Base-by-base conservation (phyloP, 78 protist species). In the Dictyostelium firmibasis region DNA sequence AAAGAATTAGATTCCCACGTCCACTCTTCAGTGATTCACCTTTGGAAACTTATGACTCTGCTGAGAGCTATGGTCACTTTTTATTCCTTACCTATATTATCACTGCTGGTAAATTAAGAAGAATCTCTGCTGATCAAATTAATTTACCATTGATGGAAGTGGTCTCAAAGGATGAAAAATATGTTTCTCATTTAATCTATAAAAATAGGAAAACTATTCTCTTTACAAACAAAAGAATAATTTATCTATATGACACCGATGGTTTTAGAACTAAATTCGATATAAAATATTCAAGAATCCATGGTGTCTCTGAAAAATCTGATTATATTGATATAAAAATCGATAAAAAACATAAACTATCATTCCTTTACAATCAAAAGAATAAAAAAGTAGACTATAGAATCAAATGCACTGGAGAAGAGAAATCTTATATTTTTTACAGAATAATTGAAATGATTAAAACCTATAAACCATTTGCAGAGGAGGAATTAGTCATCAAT, bases 51-150 rank as follows among this genome's bases (percentile, higher is more conserved):
- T 89, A 89, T 81, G 83, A 81, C 47, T 47, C 77, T 0, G 78
- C 84, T 6, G 94, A 89, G 38, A 47, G 83, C 2, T 89, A 57
- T 89, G 94, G 94, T 81, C 74, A 89, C 18, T 89, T 89, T 62
- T 47, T 89, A 75, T 89, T 89, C 35, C 33, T 89, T 47, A 89
- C 94, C 14, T 64, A 89, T 36, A n/a, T 89, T 31, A 89, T 89
- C 25, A 79, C 94, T 0, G 18, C 81, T 50, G 94, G 94, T 33
- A 79, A 70, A 47, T 25, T 89, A 1, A 64, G 76, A 35, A 29
- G 87, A 20, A 38, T 89, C 4, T 25, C 64, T 27, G 81, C 94
- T 10, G 83, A 78, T 50, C 86, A 78, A 89, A 81, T 78, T 27
- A 70, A 81, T 69, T 8, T 35, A 50, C 86, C 94, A 11, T 85